These are phyloP conservation scores for Halteria grandinella DNA, from an alignment of 73 alveolate species.

Conservation along the genomic window DNA sequence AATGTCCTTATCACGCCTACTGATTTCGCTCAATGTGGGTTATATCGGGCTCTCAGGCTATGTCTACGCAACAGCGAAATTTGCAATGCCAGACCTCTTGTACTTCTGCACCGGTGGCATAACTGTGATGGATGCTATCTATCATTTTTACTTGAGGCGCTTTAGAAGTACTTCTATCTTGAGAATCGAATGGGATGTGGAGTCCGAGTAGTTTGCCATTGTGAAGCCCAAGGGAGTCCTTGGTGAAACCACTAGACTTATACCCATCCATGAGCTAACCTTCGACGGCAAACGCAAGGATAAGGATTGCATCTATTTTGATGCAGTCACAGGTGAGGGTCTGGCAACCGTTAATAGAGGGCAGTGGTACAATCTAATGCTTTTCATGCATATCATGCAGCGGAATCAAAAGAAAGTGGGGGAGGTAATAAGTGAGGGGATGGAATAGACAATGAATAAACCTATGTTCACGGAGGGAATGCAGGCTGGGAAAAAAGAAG, in stretches of 20 bases:
- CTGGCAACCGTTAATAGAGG: conserved; percentile 23
- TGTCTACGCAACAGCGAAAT: neutral
- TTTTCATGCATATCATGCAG: neutral
- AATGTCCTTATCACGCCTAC: neutral
- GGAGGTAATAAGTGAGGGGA: too few species aligned
- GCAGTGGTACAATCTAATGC: conserved; percentile 13
- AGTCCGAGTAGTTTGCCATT: conserved; percentile 1
- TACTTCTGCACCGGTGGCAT: neutral
- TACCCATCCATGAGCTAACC: neutral
- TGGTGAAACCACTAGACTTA: too few species aligned
- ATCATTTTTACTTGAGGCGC: neutral
- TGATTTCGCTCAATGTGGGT: neutral
- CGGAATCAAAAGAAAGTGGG: too few species aligned
- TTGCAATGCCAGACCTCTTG: neutral
- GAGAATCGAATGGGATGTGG: conserved; percentile 9
- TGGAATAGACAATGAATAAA: too few species aligned
- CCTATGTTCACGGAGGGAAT: neutral
- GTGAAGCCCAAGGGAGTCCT: neutral
- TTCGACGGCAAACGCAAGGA: neutral
- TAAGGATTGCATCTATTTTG: conserved; percentile 26
- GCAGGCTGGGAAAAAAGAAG: neutral
- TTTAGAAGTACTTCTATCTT: neutral
- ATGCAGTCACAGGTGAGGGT: conserved; percentile 3
- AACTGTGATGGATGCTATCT: neutral
- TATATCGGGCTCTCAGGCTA: neutral